A percentile compares a stretch with the other conserved stretches of the same genome.
phyloP scores from a whole-genome alignment of 2,329 filamentous ascomycete species.

The Epichloe sp. region DNA sequence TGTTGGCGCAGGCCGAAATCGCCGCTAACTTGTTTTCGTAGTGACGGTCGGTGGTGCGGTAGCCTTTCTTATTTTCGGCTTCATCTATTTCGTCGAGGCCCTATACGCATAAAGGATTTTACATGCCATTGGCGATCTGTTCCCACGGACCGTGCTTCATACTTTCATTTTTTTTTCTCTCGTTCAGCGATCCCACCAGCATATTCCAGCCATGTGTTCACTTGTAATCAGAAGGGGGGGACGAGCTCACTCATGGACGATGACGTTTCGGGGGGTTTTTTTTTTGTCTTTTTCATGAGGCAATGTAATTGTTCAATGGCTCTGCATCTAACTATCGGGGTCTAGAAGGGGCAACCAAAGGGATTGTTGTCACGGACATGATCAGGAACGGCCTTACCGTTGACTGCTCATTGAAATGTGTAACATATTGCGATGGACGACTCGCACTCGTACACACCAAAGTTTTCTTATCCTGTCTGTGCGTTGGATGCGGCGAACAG shows the following conservation, averaged over 20 bases:
- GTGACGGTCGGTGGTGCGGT: constrained; percentile 85
- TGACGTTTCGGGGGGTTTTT: not conserved
- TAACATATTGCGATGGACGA: not conserved
- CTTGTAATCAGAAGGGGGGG: not conserved
- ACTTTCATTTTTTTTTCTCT: not conserved
- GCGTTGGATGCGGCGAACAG: not conserved
- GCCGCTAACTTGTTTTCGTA: constrained; percentile 22
- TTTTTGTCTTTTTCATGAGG: not conserved
- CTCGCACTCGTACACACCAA: not conserved
- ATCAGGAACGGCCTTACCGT: not conserved
- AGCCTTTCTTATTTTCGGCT: constrained; percentile 80
- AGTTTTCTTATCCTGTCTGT: not conserved
- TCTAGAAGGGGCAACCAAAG: not conserved
- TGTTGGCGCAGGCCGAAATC: not conserved
- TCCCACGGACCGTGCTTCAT: not conserved
- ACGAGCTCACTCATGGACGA: not conserved
- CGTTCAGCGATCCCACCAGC: not conserved
- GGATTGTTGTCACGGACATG: not conserved
- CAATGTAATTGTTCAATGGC: not conserved
- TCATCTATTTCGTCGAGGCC: constrained; percentile 83
- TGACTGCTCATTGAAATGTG: not conserved
- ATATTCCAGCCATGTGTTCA: not conserved
- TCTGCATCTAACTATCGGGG: not conserved
- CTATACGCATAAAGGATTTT: constrained; percentile 35
- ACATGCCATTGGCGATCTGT: not conserved